A percentile compares a stretch with the other conserved stretches of the same genome.
phyloP scores from a whole-genome alignment of 108 stramenopile genomes.

The Pseudonitzschia delicatissima region DNA sequence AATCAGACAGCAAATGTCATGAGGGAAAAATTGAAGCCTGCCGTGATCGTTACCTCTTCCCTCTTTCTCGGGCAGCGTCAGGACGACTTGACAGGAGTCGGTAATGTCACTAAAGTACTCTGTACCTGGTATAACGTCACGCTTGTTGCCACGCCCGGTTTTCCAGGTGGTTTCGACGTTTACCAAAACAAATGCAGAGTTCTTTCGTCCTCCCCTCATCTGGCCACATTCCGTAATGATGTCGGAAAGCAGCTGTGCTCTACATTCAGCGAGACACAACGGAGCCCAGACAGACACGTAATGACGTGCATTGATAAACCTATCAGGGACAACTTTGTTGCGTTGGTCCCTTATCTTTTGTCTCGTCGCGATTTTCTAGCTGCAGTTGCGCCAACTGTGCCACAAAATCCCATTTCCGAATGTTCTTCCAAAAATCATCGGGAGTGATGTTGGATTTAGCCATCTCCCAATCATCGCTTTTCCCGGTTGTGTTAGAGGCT shows the following conservation, averaged over 20 bases:
- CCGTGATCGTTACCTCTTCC: neutral
- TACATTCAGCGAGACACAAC: slow-evolving; percentile 64
- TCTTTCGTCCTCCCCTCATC: slow-evolving; percentile 2
- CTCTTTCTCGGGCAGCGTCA: slow-evolving; percentile 18
- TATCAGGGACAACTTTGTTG: slow-evolving; percentile 59
- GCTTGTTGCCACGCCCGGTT: slow-evolving; percentile 10
- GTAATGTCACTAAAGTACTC: slow-evolving; percentile 10
- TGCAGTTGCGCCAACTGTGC: slow-evolving; percentile 39
- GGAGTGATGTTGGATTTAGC: slow-evolving; percentile 31
- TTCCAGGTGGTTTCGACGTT: slow-evolving; percentile 34
- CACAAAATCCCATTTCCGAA: slow-evolving; percentile 81
- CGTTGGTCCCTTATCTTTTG: neutral
- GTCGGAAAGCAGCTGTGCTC: slow-evolving; percentile 74
- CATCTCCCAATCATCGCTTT: slow-evolving; percentile 9
- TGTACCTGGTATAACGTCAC: neutral
- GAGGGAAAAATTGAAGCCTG: slow-evolving; percentile 27
- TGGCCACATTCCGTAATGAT: slow-evolving; percentile 23
- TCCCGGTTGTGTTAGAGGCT: neutral
- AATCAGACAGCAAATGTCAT: slow-evolving; percentile 43
- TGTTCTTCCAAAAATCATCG: slow-evolving; percentile 79
- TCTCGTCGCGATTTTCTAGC: slow-evolving; percentile 6
- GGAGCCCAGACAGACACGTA: slow-evolving; percentile 82
- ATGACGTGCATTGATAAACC: slow-evolving; percentile 63
- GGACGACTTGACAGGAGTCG: slow-evolving; percentile 35
- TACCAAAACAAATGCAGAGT: slow-evolving; percentile 21